Evolutionary conservation across 495 filamentous ascomycete genomes (phyloP).

Genomic region (Ramalina intermedia): DNA sequence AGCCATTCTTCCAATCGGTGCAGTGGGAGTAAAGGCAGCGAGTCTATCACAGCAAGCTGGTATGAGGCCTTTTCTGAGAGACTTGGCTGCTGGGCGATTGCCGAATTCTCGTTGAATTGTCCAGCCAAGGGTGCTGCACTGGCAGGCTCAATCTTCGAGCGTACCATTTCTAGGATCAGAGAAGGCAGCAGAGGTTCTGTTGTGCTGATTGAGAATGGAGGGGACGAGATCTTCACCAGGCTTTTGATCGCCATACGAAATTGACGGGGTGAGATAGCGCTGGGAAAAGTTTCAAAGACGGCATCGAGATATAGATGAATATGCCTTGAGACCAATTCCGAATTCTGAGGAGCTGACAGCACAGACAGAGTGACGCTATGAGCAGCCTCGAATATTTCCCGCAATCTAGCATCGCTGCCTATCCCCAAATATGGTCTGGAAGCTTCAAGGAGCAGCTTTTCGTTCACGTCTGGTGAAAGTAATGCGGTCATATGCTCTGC

Average conservation of each 20-base stretch:
- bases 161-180: conserved; percentile 66
- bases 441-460: conserved; percentile 58
- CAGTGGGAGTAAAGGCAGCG: conserved; percentile 59
- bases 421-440: conserved; percentile 66
- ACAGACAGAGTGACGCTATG: conserved; percentile 77
- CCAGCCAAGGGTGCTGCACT: conserved; percentile 35
- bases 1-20: conserved; percentile 64
- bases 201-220: conserved; percentile 58
- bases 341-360: conserved; percentile 65
- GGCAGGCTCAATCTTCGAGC: conserved; percentile 46
- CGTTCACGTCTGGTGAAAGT: conserved; percentile 47
- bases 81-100: conserved; percentile 11
- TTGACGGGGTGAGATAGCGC: conserved; percentile 70
- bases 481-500: conserved; percentile 72
- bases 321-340: conserved; percentile 52
- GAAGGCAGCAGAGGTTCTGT: conserved; percentile 63
- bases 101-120: conserved; percentile 15
- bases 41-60: conserved; percentile 67
- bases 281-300: conserved; percentile 75
- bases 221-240: conserved; percentile 70
- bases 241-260: conserved; percentile 91
- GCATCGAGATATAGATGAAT: conserved; percentile 78
- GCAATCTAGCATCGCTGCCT: conserved; percentile 42
- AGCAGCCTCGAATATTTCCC: conserved; percentile 80
- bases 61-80: conserved; percentile 74